Evolutionary conservation across 2,329 filamentous ascomycete species (phyloP).

Genomic region (Cladosporium sp.): DNA sequence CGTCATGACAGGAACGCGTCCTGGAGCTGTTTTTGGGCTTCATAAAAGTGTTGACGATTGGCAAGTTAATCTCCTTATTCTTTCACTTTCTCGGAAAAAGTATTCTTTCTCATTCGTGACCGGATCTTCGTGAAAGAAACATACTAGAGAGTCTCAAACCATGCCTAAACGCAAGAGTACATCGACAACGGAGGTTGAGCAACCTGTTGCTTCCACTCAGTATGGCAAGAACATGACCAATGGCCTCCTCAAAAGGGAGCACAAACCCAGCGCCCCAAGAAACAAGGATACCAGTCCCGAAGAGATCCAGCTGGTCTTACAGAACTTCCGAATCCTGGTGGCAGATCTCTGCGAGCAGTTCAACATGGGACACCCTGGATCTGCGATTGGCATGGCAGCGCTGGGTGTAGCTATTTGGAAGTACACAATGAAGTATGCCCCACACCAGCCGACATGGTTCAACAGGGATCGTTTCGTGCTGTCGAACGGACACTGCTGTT

Average conservation of each 20-base stretch:
- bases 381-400: constrained; percentile 58
- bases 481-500: constrained; percentile 56
- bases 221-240: constrained; percentile 15
- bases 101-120: not conserved
- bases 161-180: constrained; percentile 11
- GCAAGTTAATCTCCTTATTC: not conserved
- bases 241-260: constrained; percentile 11
- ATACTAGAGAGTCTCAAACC: not conserved
- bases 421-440: constrained; percentile 59
- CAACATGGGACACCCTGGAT: constrained; percentile 63
- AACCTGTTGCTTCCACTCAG: not conserved
- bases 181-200: constrained; percentile 1
- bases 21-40: not conserved
- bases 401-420: constrained; percentile 61
- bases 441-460: constrained; percentile 53
- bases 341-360: constrained; percentile 68
- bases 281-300: constrained; percentile 6
- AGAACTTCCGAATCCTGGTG: constrained; percentile 58
- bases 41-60: not conserved
- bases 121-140: not conserved
- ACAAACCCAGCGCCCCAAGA: constrained; percentile 6
- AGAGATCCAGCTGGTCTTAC: constrained; percentile 12
- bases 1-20: not conserved
- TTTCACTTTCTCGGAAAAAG: not conserved
- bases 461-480: constrained; percentile 61